Evolutionary conservation across 1,284 basidiomycete genomes (phyloP).

Genomic region (Marasmius oreades): DNA sequence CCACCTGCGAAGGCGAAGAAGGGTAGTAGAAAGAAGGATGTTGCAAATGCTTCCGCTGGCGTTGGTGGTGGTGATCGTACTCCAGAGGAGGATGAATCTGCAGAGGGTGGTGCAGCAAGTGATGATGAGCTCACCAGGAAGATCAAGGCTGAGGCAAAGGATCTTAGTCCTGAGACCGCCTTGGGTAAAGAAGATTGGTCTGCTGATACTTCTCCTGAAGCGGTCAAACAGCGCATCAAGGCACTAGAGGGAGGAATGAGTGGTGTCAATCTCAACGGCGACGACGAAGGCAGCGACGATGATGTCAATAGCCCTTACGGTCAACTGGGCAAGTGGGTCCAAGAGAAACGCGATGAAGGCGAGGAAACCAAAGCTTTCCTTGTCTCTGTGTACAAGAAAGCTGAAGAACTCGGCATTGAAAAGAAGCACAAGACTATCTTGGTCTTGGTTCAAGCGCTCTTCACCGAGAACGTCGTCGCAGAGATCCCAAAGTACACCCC

Average conservation of each 20-base stretch:
- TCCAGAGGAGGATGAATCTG: slow-evolving; percentile 33
- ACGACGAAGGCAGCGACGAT: slow-evolving; percentile 86
- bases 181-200: slow-evolving; percentile 83
- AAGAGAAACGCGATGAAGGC: slow-evolving; percentile 66
- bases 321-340: slow-evolving; percentile 83
- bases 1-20: slow-evolving; percentile 88
- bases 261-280: slow-evolving; percentile 48
- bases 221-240: slow-evolving; percentile 84
- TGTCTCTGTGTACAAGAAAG: slow-evolving; percentile 82
- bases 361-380: slow-evolving; percentile 44
- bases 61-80: slow-evolving; percentile 43
- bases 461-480: slow-evolving; percentile 71
- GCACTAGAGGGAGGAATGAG: slow-evolving; percentile 70
- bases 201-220: slow-evolving; percentile 88
- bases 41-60: slow-evolving; percentile 47
- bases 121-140: slow-evolving; percentile 82
- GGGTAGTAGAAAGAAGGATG: slow-evolving; percentile 60
- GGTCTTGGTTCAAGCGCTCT: slow-evolving; percentile 85
- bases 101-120: slow-evolving; percentile 51
- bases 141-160: slow-evolving; percentile 84
- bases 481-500: slow-evolving; percentile 76
- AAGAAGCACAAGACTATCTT: slow-evolving; percentile 94
- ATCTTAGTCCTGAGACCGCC: slow-evolving; percentile 58
- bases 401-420: slow-evolving; percentile 89
- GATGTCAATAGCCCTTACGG: slow-evolving; percentile 85